A percentile compares a stretch with the other conserved stretches of the same genome.
Evolutionary conservation across 164 flowering plant genomes (phyloP).

Genomic region (Pachysandra terminalis): DNA sequence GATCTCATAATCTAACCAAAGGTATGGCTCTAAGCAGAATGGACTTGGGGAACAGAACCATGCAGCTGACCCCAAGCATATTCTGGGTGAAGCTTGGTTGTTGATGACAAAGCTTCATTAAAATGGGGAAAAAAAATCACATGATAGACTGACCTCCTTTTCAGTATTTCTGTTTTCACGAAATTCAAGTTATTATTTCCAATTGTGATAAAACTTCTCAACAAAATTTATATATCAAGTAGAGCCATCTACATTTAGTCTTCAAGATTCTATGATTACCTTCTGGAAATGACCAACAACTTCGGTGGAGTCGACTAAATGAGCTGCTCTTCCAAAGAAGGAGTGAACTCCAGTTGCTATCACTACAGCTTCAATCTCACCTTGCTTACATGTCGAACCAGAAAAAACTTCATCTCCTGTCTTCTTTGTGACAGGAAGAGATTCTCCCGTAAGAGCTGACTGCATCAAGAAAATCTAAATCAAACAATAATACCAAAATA

Average conservation of each 20-base stretch:
- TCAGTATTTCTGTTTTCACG: neutral
- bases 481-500: neutral
- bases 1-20: no score
- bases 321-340: constrained; percentile 80
- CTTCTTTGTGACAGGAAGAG: constrained; percentile 72
- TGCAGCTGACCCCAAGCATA: no score
- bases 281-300: constrained; percentile 78
- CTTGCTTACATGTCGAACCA: constrained; percentile 83
- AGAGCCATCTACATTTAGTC: neutral
- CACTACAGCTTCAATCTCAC: constrained; percentile 82
- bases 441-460: constrained; percentile 92
- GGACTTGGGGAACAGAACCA: no score
- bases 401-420: constrained; percentile 80
- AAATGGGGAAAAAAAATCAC: neutral
- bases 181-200: neutral
- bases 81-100: neutral
- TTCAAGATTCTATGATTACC: constrained; percentile 23
- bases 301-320: constrained; percentile 73
- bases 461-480: constrained; percentile 29
- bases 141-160: neutral
- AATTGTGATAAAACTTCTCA: neutral
- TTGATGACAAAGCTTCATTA: neutral
- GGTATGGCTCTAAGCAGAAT: constrained; percentile 1
- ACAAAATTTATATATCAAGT: neutral
- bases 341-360: constrained; percentile 76